These are phyloP conservation scores for Venturia aucupariae DNA, from an alignment of 2,329 filamentous ascomycete genomes.

Conservation along the genomic window DNA sequence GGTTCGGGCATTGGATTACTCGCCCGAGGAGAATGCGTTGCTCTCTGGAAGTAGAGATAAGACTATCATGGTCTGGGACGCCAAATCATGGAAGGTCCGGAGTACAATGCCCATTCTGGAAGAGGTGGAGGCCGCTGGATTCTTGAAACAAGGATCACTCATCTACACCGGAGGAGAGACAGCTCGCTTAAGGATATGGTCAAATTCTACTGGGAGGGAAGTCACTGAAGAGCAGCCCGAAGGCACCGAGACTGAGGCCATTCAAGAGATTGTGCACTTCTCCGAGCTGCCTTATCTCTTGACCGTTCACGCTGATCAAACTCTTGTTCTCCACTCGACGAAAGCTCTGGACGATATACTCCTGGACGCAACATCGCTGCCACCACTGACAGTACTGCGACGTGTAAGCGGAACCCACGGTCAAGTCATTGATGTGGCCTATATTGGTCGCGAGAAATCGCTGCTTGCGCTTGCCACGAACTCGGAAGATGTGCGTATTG, in stretches of 20 bases:
- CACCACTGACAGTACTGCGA: slow-evolving; percentile 53
- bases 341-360: slow-evolving; percentile 30
- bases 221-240: slow-evolving; percentile 63
- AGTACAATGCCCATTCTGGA: slow-evolving; percentile 79
- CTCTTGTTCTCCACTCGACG: slow-evolving; percentile 63
- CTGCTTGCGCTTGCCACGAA: slow-evolving; percentile 88
- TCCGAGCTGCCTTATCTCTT: slow-evolving; percentile 60
- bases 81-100: slow-evolving; percentile 70
- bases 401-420: slow-evolving; percentile 94
- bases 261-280: slow-evolving; percentile 63
- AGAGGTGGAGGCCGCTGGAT: slow-evolving; percentile 74
- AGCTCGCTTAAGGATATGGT: slow-evolving; percentile 77
- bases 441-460: slow-evolving; percentile 70
- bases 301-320: slow-evolving; percentile 83
- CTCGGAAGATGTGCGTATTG: slow-evolving; percentile 81
- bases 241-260: slow-evolving; percentile 52
- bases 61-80: slow-evolving; percentile 87
- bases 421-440: slow-evolving; percentile 91
- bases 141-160: slow-evolving; percentile 59
- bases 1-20: slow-evolving; percentile 80
- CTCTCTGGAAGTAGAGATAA: slow-evolving; percentile 87
- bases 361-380: slow-evolving; percentile 38
- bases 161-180: slow-evolving; percentile 81
- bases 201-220: slow-evolving; percentile 65
- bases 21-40: slow-evolving; percentile 60